These are phyloP conservation scores for Phialocephala sp. DNA, from an alignment of 2,329 filamentous ascomycete genomes.

Conservation along the genomic window DNA sequence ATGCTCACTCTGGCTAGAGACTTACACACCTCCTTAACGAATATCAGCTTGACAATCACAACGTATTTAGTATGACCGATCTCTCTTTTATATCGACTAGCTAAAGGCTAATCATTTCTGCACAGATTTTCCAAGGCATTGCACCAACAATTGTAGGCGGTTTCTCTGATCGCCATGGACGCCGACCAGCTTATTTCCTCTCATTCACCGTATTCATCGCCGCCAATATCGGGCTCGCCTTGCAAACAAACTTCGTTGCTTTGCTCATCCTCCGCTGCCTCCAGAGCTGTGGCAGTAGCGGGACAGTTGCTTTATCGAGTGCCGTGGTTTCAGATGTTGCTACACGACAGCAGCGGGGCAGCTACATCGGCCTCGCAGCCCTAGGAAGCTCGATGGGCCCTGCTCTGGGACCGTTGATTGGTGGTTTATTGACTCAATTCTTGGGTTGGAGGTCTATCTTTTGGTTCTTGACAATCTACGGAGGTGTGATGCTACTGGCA, in stretches of 20 bases:
- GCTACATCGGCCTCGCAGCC: neutral
- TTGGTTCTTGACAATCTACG: conserved; percentile 55
- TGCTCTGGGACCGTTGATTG: neutral
- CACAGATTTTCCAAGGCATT: conserved; percentile 52
- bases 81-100: neutral
- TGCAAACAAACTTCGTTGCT: conserved; percentile 53
- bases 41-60: conserved; percentile 15
- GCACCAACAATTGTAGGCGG: conserved; percentile 58
- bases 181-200: conserved; percentile 52
- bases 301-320: conserved; percentile 60
- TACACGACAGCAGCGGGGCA: conserved; percentile 58
- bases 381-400: neutral
- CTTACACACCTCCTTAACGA: neutral
- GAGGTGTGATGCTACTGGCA: conserved; percentile 42
- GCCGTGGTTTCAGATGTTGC: conserved; percentile 68
- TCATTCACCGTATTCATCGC: conserved; percentile 57
- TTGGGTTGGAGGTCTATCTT: conserved; percentile 56
- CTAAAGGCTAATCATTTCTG: neutral
- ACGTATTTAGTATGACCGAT: neutral
- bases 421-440: conserved; percentile 44
- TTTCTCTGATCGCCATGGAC: conserved; percentile 54
- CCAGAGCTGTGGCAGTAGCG: conserved; percentile 62
- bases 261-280: conserved; percentile 59
- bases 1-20: conserved; percentile 5
- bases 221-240: conserved; percentile 58